Conservation (phyloP, 2,329 filamentous ascomycete genomes). For the Ophiosphaerella narmari region DNA sequence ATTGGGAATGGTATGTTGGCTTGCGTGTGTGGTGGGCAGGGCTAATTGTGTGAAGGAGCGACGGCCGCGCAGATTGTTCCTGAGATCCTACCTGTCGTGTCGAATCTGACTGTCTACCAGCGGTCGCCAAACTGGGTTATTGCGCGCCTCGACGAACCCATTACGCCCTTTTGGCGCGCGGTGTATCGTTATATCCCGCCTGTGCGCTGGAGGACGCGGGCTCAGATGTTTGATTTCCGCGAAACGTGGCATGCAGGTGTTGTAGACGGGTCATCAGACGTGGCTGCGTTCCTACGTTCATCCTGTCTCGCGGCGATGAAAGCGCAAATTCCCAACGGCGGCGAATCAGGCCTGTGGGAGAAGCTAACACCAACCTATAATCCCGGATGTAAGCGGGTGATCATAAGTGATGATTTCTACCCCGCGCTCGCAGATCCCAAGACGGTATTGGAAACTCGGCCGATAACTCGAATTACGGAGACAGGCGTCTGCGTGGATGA, state of each 20-base stretch:
- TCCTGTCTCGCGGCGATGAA: constrained; percentile 49
- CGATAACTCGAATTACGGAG: constrained; percentile 53
- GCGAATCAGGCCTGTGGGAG: constrained; percentile 54
- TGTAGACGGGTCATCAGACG: constrained; percentile 47
- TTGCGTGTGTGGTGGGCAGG: no score
- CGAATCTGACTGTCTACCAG: constrained; percentile 60
- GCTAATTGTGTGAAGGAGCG: constrained; percentile 46
- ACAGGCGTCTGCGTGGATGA: constrained; percentile 54
- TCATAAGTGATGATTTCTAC: constrained; percentile 62
- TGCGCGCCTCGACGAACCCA: constrained; percentile 56
- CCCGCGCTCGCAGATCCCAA: constrained; percentile 54
- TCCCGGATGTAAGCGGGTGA: constrained; percentile 60
- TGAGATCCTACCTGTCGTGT: constrained; percentile 57
- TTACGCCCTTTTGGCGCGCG: constrained; percentile 49
- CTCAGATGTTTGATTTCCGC: constrained; percentile 59
- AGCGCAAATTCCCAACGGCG: constrained; percentile 53
- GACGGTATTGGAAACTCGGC: constrained; percentile 57
- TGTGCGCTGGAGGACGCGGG: constrained; percentile 56
- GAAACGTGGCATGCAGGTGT: constrained; percentile 55
- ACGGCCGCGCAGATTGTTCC: constrained; percentile 64
- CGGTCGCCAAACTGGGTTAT: constrained; percentile 64
- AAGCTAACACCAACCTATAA: constrained; percentile 60
- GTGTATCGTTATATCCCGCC: constrained; percentile 58
- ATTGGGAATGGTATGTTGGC: constrained; percentile 59
- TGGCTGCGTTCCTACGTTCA: constrained; percentile 49